Evolutionary conservation across 1,284 basidiomycete species (phyloP).

Genomic region (Sparassis latifolia): DNA sequence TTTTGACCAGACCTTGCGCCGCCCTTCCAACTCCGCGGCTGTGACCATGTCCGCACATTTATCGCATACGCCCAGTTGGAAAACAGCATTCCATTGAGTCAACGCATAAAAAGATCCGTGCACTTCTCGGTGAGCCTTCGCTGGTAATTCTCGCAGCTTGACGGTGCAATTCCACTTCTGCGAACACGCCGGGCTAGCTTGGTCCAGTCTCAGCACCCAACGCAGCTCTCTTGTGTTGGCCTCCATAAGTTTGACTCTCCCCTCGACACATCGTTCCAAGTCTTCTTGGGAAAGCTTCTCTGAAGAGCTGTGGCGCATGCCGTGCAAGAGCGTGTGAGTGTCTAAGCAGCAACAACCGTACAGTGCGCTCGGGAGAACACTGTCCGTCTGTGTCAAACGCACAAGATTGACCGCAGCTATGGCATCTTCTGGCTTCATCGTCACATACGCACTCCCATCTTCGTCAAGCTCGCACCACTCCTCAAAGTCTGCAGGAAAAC

Average conservation of each 20-base stretch:
- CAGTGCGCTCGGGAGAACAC: constrained; percentile 8
- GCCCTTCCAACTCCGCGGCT: background rate
- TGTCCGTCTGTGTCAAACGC: no score
- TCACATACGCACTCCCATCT: background rate
- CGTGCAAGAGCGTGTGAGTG: background rate
- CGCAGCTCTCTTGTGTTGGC: background rate
- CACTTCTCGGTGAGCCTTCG: background rate
- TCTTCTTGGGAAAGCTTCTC: constrained; percentile 4
- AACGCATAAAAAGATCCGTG: background rate
- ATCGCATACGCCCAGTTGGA: background rate
- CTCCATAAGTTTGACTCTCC: background rate
- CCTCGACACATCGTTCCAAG: constrained; percentile 1
- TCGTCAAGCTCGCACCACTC: background rate
- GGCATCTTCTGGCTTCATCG: background rate
- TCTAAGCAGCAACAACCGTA: constrained; percentile 1
- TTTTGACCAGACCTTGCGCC: background rate
- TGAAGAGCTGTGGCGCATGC: background rate
- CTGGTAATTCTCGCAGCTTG: background rate
- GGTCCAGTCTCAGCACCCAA: background rate
- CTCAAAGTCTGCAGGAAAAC: background rate
- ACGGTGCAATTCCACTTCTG: background rate
- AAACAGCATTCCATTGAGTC: background rate
- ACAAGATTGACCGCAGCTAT: no score
- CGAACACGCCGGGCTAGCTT: background rate
- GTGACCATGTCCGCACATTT: background rate